Conservation (phyloP, 2,329 filamentous ascomycete species). For the Ceratocystis albifundus region DNA sequence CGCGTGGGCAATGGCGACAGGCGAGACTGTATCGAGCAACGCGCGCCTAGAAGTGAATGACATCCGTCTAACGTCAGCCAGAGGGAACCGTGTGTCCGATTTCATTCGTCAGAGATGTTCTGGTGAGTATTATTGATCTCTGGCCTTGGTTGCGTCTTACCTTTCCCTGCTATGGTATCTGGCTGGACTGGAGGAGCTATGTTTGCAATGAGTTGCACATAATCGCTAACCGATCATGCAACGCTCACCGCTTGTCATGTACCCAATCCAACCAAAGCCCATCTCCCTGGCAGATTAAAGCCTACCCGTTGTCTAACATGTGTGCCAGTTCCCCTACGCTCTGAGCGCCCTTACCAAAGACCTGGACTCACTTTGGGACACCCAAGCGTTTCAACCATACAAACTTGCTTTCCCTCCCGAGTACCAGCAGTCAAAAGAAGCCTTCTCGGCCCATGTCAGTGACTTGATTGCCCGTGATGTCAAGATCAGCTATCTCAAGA, state of each 20-base stretch:
- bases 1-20: no score
- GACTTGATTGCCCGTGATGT: conserved; percentile 61
- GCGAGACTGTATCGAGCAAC: no score
- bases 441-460: conserved; percentile 54
- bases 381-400: conserved; percentile 52
- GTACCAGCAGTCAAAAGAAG: conserved; percentile 45
- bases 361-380: conserved; percentile 56
- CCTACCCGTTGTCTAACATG: background rate
- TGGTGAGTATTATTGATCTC: conserved; percentile 46
- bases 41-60: conserved; percentile 4
- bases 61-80: conserved; percentile 29
- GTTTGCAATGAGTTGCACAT: background rate
- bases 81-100: conserved; percentile 76
- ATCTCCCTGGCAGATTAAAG: background rate
- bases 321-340: conserved; percentile 63
- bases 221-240: background rate
- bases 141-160: background rate
- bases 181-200: background rate
- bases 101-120: conserved; percentile 70
- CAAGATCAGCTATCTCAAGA: conserved; percentile 67
- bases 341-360: conserved; percentile 53
- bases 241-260: background rate
- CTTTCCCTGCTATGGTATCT: background rate
- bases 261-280: background rate
- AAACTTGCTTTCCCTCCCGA: conserved; percentile 59